A percentile compares a stretch with the other conserved stretches of the same genome.
Conservation (phyloP, 1,284 basidiomycete species). For the Microbotryomycetes sp. region DNA sequence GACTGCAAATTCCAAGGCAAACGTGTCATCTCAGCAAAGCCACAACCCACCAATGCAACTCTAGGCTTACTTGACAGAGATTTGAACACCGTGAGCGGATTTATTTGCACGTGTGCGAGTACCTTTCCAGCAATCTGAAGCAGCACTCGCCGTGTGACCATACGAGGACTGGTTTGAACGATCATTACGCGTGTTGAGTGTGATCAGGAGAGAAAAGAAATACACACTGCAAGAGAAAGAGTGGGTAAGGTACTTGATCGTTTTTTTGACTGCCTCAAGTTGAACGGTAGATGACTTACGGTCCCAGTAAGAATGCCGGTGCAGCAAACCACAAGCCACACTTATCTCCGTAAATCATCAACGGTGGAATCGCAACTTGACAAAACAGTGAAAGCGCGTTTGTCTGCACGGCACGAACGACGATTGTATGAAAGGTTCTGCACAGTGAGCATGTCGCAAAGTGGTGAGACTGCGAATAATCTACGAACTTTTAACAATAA, state of each 20-base stretch:
- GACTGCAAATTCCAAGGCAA: not conserved
- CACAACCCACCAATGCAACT: too few relatives aligned
- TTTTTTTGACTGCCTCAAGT: not conserved
- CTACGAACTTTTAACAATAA: too few relatives aligned
- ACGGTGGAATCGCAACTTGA: not conserved
- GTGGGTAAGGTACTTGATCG: too few relatives aligned
- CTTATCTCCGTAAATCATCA: not conserved
- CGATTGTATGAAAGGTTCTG: not conserved
- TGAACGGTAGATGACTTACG: not conserved
- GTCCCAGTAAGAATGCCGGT: not conserved
- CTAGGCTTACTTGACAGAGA: not conserved
- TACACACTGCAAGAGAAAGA: not conserved
- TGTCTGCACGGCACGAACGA: not conserved
- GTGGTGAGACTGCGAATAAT: not conserved
- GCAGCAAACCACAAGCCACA: not conserved
- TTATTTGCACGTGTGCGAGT: not conserved
- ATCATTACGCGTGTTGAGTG: not conserved
- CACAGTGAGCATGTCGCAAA: not conserved
- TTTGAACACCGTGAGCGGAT: not conserved
- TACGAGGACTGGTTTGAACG: not conserved
- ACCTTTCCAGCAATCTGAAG: not conserved
- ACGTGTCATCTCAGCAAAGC: too few relatives aligned
- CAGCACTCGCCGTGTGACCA: not conserved
- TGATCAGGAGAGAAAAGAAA: not conserved
- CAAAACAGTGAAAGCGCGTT: not conserved